Evolutionary conservation across 2,329 filamentous ascomycete genomes (phyloP), one percentile per base, ranked within the genome.

Genomic region (Fusarium multiceps): DNA sequence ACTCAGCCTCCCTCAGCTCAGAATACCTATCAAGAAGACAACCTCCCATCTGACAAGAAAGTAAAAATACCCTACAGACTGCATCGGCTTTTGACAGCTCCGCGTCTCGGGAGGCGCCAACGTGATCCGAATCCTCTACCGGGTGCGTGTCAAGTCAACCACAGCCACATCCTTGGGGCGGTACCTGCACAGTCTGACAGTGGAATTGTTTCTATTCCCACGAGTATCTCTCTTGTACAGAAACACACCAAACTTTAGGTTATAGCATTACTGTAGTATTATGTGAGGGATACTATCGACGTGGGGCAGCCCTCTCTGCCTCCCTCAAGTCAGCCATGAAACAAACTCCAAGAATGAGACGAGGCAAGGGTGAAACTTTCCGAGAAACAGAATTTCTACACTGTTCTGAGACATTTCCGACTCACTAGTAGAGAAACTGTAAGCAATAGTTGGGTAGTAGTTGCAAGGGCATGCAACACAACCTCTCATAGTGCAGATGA

Each of bases 221-320:
- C 23, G 20, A 30, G 23, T 49, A 58, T 49, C 25, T 14, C 21
- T 28, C 28, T 37, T 41, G 42, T 42, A 51, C 48, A 53, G 53
- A 51, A 58, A 67, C 69, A 37, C 32, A 45, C 50, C 50, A 55
- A 20, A 11, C 40, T n/a, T 45, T 23, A 11, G n/a, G 28, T 18
- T 34, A 34, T 28, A 20, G 12, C 18, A n/a, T 37, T 37, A 37
- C 30, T 6, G 28, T 51, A 23, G 28, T 45, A 42, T 67, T 68
- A 71, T 71, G 67, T 63, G 66, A 69, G 62, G 67, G 53, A 63
- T 68, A 30, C n/a, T 70, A 67, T 69, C 21, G 63, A 68, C 46
- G 56, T 63, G 67, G 67, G 61, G 50, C 30, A 27, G 9, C n/a
- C 40, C 32, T 37, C 34, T 37, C 34, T 10, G 18, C 34, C 34